Evolutionary conservation across 176 grass and related monocot species (phyloP), one percentile per base, ranked within the genome.

Genomic region (Coix lacrymajobi): DNA sequence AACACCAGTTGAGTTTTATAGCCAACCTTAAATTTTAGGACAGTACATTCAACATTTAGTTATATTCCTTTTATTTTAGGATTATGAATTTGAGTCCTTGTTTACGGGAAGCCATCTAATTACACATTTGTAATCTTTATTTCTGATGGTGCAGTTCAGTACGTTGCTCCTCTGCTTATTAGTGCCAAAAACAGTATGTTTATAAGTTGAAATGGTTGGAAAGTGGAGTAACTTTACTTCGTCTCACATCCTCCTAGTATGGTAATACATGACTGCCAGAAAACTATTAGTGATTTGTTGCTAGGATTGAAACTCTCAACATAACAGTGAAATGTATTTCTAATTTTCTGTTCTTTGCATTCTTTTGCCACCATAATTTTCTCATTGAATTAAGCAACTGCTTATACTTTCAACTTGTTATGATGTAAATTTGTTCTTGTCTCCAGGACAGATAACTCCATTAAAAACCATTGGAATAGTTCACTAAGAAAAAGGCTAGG

Each of bases 391-490:
- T 22, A 15, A 83, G 66, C 16, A 48, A 61, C 43, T 71, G 24
- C 45, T 69, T 79, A 31, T 73, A 41, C 29, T 70, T 86, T 84
- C 16, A 71, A 25, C 72, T n/a, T 77, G 28, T 40, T 44, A 63
- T 80, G 36, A 71, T 48, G 63, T 73, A 63, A 66, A 49, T 79
- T 74, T 76, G 34, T 92, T 87, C 66, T 80, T 84, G 15, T 84
- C 43, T 83, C 14, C 83, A 99, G 96, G 91, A 96, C 96, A 62
- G 96, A 96, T 77, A 96, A 99, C 73, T 91, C 93, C 0, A 99
- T 99, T 84, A 99, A 99, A 79, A 99, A 96, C 74, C 96, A 99
- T 83, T 99, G 96, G 96, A 99, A 99, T 70, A 92, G 96, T 80
- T 96, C 91, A 22, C 82, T 99, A 51, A 96, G 83, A 82, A 96